Conservation (phyloP, 306 rosid genomes). For the Citrullus mucosospermus region DNA sequence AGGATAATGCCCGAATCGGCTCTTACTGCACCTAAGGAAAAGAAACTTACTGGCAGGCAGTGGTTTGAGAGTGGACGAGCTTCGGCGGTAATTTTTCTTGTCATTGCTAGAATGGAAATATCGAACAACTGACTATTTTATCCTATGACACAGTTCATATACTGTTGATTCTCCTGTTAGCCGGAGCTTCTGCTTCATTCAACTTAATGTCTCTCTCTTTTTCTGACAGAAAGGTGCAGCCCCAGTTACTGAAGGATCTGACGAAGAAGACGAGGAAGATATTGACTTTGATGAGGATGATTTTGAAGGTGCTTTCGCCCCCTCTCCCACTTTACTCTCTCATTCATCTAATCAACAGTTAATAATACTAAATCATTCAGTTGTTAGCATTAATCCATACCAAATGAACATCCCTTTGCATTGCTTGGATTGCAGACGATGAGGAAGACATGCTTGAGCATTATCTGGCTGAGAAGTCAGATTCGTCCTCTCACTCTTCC, state of each 20-base stretch:
- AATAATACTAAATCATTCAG: not conserved
- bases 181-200: not conserved
- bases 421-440: slow-evolving; percentile 41
- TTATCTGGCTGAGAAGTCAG: slow-evolving; percentile 82
- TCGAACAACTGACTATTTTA: not conserved
- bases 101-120: not conserved
- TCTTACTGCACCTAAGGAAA: slow-evolving; percentile 80
- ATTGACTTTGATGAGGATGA: slow-evolving; percentile 84
- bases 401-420: not conserved
- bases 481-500: slow-evolving; percentile 53
- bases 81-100: slow-evolving; percentile 27
- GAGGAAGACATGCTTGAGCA: slow-evolving; percentile 99
- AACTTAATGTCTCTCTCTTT: not conserved
- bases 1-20: slow-evolving; percentile 97
- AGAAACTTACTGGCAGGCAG: slow-evolving; percentile 85
- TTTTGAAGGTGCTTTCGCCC: slow-evolving; percentile 56
- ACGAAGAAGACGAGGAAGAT: slow-evolving; percentile 71
- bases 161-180: not conserved
- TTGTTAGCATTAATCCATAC: not conserved
- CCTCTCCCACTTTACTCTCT: not conserved
- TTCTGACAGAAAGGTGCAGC: slow-evolving; percentile 59
- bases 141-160: not conserved
- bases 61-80: slow-evolving; percentile 97
- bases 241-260: slow-evolving; percentile 43
- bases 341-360: not conserved